Base-by-base conservation (phyloP, 148 eudicot genomes). In the Rhododendron kiyosumense region DNA sequence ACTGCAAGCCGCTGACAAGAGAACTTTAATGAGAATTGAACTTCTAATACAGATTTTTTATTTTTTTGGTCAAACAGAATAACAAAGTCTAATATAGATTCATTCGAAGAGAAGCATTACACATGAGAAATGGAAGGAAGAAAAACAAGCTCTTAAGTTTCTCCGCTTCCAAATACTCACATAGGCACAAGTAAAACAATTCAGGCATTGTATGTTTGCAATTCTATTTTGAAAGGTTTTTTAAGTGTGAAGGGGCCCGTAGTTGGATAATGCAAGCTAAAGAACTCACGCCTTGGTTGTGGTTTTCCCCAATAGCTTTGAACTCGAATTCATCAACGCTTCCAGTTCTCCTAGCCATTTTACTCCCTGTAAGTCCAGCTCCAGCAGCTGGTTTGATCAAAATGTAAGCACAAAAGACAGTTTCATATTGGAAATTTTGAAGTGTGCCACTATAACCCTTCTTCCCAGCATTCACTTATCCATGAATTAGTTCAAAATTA, bases 341-440 rank as follows among this genome's bases (percentile, higher is more conserved):
- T 79, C 98, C 99, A 14, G 89, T 94, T 91, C 99, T 95, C 90
- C 96, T 92, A 49, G 99, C 99, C 98, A 95, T 90, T 90, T 97
- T 97, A 85, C 89, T 92, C 75, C 99, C 99, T 3, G 96, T 94
- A 77, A 97, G 96, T 84, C 99, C 98, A 87, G 99, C 99, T 85
- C 99, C 99, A 88, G 99, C 99, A 89, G 96, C 99, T 97, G 89
- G 51, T 83, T 46, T 26, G 30, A 85, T 52, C 57, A 83, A 86
- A 88, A 49, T 15, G 38, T 49, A 10, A 80, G 38, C 38, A 26
- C 38, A 51, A 30, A 49, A 17, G 61, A 10, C 28, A 79, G 14
- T 26, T 26, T 79, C 54, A 52, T 49, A 79, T 2, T 48, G 82
- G 28, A 79, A 28, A 79, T 79, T 2, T 0, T 28, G 28, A 48